These are phyloP conservation scores for Suillus fuscotomentosus DNA, from an alignment of 768 basidiomycete genomes.

Conservation along the genomic window DNA sequence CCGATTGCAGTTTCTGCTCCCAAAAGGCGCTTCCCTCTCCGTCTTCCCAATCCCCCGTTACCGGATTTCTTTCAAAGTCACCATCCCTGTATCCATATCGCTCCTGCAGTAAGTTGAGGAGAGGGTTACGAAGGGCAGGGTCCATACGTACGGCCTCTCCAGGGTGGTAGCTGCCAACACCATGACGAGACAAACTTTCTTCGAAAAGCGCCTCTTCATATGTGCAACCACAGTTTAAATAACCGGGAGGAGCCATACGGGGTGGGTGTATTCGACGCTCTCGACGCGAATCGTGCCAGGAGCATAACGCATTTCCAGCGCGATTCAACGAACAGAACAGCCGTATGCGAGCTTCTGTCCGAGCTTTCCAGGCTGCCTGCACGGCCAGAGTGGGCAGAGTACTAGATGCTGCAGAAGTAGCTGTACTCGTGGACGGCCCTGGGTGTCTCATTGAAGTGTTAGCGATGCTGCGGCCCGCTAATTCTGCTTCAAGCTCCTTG, in stretches of 20 bases:
- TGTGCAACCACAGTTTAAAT: constrained; percentile 85
- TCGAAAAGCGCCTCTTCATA: constrained; percentile 85
- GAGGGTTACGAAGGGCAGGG: constrained; percentile 78
- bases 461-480: constrained; percentile 31
- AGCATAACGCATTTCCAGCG: constrained; percentile 84
- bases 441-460: background rate
- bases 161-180: constrained; percentile 79
- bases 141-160: constrained; percentile 90
- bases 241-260: constrained; percentile 73
- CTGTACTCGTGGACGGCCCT: constrained; percentile 18
- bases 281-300: constrained; percentile 87
- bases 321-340: constrained; percentile 81
- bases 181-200: constrained; percentile 76
- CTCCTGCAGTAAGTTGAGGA: constrained; percentile 66
- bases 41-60: constrained; percentile 63
- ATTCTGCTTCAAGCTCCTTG: constrained; percentile 45
- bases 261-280: constrained; percentile 78
- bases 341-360: constrained; percentile 70
- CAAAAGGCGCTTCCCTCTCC: constrained; percentile 63
- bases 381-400: constrained; percentile 39
- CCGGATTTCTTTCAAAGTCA: constrained; percentile 75
- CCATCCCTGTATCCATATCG: constrained; percentile 82
- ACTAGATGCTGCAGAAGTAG: constrained; percentile 17
- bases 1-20: constrained; percentile 54
- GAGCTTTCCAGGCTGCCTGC: constrained; percentile 62